These are phyloP conservation scores for Chlorella sp. DNA, from an alignment of 139 green algal genomes.

Conservation along the genomic window DNA sequence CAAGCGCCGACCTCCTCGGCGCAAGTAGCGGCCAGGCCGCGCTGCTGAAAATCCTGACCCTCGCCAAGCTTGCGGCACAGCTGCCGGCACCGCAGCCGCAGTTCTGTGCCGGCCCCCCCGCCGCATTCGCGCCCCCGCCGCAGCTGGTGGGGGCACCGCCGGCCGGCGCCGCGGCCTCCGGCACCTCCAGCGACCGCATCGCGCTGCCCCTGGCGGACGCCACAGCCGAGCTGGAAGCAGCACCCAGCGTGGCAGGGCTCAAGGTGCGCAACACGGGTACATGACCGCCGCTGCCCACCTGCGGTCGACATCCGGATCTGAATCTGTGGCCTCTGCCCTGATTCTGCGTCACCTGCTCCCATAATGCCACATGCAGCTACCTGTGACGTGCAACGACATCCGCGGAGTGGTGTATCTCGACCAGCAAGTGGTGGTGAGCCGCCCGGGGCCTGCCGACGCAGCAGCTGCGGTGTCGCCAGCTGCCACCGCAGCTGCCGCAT, in stretches of 20 bases:
- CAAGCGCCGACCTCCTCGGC: no score
- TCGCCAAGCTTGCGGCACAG: background rate
- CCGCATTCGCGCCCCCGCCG: background rate
- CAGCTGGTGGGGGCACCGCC: background rate
- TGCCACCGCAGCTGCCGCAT: background rate
- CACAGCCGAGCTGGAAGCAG: background rate
- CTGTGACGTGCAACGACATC: slow-evolving; percentile 41
- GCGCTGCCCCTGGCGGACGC: background rate
- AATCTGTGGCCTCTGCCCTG: background rate
- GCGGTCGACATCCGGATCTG: background rate
- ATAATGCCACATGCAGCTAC: slow-evolving; percentile 17
- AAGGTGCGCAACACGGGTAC: background rate
- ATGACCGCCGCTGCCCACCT: background rate
- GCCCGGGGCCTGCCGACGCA: background rate
- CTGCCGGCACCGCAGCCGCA: background rate
- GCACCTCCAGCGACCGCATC: slow-evolving; percentile 3
- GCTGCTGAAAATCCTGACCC: slow-evolving; percentile 2
- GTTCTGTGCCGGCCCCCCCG: background rate
- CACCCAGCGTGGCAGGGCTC: background rate
- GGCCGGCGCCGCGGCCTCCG: background rate
- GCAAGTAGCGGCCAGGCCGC: background rate
- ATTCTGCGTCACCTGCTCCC: no score
- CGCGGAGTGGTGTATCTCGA: slow-evolving; percentile 38
- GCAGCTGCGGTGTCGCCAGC: no score
- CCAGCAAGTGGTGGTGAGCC: slow-evolving; percentile 39